A percentile compares a stretch with the other conserved stretches of the same genome.
phyloP scores from a whole-genome alignment of 2,329 filamentous ascomycete genomes.

The Thelonectria blattea region DNA sequence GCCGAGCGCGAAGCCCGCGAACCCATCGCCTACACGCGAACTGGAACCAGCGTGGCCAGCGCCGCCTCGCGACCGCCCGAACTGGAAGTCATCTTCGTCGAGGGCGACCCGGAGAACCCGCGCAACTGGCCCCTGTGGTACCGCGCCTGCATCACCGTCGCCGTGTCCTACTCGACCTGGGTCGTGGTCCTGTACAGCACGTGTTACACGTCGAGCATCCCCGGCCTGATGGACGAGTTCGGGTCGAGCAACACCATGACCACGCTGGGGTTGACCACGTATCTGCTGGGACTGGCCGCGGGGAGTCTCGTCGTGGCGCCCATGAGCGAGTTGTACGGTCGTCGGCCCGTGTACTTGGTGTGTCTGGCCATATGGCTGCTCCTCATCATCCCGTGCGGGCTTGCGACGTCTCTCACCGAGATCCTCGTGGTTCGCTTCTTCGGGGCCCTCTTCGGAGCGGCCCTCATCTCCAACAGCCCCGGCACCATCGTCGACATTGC shows the following conservation, averaged over 20 bases:
- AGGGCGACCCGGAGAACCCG: constrained; percentile 68
- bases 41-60: constrained; percentile 51
- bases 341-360: constrained; percentile 71
- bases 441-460: constrained; percentile 66
- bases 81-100: constrained; percentile 77
- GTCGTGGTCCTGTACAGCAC: constrained; percentile 75
- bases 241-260: constrained; percentile 63
- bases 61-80: constrained; percentile 56
- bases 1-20: constrained; percentile 49
- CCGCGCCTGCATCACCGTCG: constrained; percentile 51
- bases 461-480: constrained; percentile 83
- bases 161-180: constrained; percentile 54
- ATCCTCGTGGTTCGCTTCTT: constrained; percentile 79
- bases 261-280: constrained; percentile 79
- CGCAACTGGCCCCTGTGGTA: constrained; percentile 68
- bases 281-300: constrained; percentile 74
- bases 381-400: constrained; percentile 73
- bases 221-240: constrained; percentile 73
- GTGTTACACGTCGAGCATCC: constrained; percentile 75
- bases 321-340: constrained; percentile 72
- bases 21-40: constrained; percentile 52
- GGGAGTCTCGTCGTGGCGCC: constrained; percentile 78
- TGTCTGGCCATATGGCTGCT: constrained; percentile 70
- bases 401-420: constrained; percentile 70
- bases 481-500: constrained; percentile 85